Percentiles rank a stretch among this genome's conserved stretches.
phyloP scores from a whole-genome alignment of 2,329 filamentous ascomycete genomes.

The Elsinoe australis region DNA sequence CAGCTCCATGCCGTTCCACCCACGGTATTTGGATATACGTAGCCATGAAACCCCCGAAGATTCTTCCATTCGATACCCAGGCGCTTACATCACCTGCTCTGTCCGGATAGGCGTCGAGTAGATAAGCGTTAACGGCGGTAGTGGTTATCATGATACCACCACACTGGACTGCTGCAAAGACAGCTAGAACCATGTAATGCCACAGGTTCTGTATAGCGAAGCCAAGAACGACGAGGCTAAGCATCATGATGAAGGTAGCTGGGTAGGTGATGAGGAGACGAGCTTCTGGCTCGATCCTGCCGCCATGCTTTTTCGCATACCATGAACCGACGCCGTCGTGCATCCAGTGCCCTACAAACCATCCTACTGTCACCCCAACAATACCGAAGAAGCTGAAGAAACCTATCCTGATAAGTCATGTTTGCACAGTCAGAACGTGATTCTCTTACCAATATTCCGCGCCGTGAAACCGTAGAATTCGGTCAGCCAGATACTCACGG shows the following conservation, averaged over 20 bases:
- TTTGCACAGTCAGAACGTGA: no score
- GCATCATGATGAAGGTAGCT: conserved; percentile 43
- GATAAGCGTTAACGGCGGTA: conserved; percentile 46
- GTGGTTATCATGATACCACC: conserved; percentile 49
- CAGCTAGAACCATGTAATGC: conserved; percentile 53
- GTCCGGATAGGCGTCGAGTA: conserved; percentile 49
- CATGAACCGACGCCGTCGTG: conserved; percentile 38
- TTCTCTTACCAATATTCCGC: conserved; percentile 43
- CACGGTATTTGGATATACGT: conserved; percentile 48
- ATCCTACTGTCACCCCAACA: conserved; percentile 48
- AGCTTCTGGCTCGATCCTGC: conserved; percentile 51
- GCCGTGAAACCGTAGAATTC: conserved; percentile 36
- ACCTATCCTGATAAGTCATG: no score
- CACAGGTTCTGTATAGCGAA: conserved; percentile 43
- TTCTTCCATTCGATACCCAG: conserved; percentile 42
- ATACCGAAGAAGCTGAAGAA: conserved; percentile 54
- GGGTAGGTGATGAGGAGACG: conserved; percentile 45
- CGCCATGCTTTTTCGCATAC: conserved; percentile 33
- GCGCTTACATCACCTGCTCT: conserved; percentile 48
- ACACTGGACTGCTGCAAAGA: no score
- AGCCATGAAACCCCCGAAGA: conserved; percentile 45
- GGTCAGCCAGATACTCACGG: conserved; percentile 23
- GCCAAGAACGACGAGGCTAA: conserved; percentile 47
- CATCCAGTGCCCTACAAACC: conserved; percentile 49
- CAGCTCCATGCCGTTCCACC: conserved; percentile 26